A percentile compares a stretch with the other conserved stretches of the same genome.
Conservation (phyloP, 495 filamentous ascomycete genomes). For the Lasiosphaeris hirsuta region DNA sequence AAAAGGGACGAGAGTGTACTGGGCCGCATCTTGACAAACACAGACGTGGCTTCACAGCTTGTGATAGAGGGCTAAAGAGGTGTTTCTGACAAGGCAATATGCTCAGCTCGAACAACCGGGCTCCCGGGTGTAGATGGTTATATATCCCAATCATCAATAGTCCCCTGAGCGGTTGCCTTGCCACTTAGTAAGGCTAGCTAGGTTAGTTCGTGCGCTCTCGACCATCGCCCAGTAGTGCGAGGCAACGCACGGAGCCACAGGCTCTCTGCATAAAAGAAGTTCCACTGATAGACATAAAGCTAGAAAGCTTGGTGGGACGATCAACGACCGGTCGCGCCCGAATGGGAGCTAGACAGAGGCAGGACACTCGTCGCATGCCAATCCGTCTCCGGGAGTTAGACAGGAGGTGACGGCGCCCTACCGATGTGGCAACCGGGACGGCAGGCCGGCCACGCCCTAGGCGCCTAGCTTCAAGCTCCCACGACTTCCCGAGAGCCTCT, state of each 20-base stretch:
- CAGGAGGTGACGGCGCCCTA: too few species aligned
- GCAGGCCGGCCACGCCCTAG: too few species aligned
- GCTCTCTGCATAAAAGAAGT: too few species aligned
- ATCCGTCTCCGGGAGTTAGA: too few species aligned
- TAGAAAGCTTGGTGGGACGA: background rate
- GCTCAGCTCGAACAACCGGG: background rate
- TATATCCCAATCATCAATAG: background rate
- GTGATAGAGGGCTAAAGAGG: background rate
- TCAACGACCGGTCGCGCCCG: background rate
- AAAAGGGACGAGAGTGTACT: conserved; percentile 1
- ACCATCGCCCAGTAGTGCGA: too few species aligned
- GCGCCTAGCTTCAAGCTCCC: too few species aligned
- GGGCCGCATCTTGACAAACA: conserved; percentile 3
- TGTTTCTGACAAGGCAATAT: background rate
- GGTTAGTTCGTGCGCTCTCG: background rate
- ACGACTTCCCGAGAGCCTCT: too few species aligned
- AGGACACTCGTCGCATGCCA: background rate
- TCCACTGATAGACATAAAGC: conserved; percentile 3
- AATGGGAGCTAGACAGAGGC: background rate
- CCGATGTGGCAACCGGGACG: too few species aligned
- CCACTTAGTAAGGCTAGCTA: too few species aligned
- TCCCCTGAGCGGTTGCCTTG: background rate
- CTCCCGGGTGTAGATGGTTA: background rate
- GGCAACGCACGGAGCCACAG: too few species aligned
- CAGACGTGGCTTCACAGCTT: too few species aligned